phyloP scores from a whole-genome alignment of 305 asterid genomes.

The Petunia hybrid region DNA sequence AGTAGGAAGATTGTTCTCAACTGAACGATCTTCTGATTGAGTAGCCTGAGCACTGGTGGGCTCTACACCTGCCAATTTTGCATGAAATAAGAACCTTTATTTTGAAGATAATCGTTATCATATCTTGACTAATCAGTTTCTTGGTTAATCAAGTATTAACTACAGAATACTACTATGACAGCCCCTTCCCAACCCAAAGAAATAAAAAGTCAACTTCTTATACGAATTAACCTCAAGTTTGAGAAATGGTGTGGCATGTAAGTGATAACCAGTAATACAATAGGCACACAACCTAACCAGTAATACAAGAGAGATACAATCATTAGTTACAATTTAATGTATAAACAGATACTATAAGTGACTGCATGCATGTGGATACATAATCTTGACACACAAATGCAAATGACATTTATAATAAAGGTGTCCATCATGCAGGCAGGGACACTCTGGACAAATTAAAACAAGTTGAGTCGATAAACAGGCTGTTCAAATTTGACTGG shows the following conservation, averaged over 20 bases:
- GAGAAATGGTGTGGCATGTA: not conserved
- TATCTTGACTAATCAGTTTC: not conserved
- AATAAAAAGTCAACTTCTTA: not conserved
- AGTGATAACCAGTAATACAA: not conserved
- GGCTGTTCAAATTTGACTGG: not conserved
- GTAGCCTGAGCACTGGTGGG: not conserved
- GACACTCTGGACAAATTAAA: constrained; percentile 5
- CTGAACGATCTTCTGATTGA: constrained; percentile 33
- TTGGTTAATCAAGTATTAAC: not conserved
- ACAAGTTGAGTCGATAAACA: not conserved
- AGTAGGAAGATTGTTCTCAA: constrained; percentile 50
- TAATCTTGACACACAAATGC: not conserved
- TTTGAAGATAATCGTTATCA: not conserved
- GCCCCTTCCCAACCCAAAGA: not conserved
- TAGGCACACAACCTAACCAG: not conserved
- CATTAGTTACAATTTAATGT: not conserved
- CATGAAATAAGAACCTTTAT: constrained; percentile 17
- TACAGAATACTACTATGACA: constrained; percentile 2
- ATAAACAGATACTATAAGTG: not conserved
- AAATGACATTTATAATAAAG: constrained; percentile 20
- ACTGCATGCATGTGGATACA: not conserved
- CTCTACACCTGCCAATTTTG: not conserved
- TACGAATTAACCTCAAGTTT: not conserved
- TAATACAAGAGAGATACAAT: not conserved
- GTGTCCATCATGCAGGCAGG: not conserved